Percentiles rank a stretch among this genome's conserved stretches.
phyloP scores from a whole-genome alignment of 2,329 filamentous ascomycete species.

The Esteya vermicola region DNA sequence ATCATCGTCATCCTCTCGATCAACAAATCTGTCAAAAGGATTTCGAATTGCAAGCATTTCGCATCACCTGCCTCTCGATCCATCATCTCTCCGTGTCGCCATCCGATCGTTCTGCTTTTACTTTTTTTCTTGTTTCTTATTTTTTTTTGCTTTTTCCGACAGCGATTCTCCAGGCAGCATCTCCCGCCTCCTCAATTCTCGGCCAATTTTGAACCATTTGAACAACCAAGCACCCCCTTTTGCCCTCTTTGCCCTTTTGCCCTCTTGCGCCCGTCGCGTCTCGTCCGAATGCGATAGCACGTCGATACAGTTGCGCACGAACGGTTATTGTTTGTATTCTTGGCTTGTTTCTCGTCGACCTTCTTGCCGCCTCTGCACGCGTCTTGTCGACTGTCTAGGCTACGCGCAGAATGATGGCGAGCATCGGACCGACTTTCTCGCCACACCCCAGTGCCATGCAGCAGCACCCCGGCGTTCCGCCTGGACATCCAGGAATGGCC shows the following conservation, averaged over 20 bases:
- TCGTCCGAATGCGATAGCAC: not conserved
- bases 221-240: no score
- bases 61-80: not conserved
- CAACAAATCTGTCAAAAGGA: no score
- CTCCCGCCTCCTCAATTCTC: not conserved
- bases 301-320: not conserved
- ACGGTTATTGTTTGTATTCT: not conserved
- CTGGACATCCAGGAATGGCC: conserved; percentile 45
- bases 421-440: conserved; percentile 47
- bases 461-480: conserved; percentile 52
- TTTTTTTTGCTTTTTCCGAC: no score
- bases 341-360: not conserved
- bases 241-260: no score
- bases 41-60: no score
- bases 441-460: conserved; percentile 60
- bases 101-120: not conserved
- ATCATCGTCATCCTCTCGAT: not conserved
- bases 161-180: no score
- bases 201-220: no score
- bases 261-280: not conserved
- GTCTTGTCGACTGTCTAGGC: not conserved
- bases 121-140: not conserved
- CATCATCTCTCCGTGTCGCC: no score
- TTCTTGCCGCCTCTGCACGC: not conserved
- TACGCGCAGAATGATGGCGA: conserved; percentile 50